Evolutionary conservation across 2,329 filamentous ascomycete genomes (phyloP).

Genomic region (Colletotrichum cereale): DNA sequence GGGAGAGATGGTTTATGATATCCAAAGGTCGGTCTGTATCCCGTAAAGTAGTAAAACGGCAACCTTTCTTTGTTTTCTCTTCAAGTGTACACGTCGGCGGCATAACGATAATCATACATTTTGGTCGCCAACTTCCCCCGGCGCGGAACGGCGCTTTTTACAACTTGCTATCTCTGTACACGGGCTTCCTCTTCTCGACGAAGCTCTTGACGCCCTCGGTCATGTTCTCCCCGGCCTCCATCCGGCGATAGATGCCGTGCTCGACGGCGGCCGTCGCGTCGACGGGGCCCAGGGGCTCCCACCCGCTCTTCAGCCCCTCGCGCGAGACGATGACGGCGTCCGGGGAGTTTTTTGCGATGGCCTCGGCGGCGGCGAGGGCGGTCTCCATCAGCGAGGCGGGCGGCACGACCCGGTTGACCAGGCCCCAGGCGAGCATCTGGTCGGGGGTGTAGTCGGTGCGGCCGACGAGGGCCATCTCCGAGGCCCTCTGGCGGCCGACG

Average conservation of each 20-base stretch:
- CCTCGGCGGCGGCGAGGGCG: conserved; percentile 71
- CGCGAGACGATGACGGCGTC: conserved; percentile 82
- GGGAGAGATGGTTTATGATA: background rate
- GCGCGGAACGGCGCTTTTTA: conserved; percentile 48
- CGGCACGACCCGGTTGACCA: conserved; percentile 75
- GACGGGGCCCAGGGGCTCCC: conserved; percentile 76
- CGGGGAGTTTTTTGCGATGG: conserved; percentile 76
- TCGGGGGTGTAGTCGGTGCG: conserved; percentile 65
- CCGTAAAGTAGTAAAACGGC: background rate
- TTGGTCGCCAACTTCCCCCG: background rate
- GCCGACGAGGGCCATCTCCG: conserved; percentile 78
- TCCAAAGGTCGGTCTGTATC: background rate
- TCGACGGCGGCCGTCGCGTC: conserved; percentile 69
- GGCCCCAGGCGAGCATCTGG: conserved; percentile 73
- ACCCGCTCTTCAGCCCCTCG: conserved; percentile 78
- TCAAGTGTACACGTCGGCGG: background rate
- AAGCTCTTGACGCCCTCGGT: conserved; percentile 81
- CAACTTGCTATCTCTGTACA: conserved; percentile 75
- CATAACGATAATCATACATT: conserved; percentile 2
- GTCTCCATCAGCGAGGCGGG: conserved; percentile 63
- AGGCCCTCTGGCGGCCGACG: conserved; percentile 76
- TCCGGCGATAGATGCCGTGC: conserved; percentile 68
- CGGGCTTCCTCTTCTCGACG: conserved; percentile 78
- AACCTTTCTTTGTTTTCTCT: background rate
- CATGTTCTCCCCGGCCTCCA: conserved; percentile 79